Base-by-base conservation (phyloP, 2,329 filamentous ascomycete species). In the Alternaria sp. region DNA sequence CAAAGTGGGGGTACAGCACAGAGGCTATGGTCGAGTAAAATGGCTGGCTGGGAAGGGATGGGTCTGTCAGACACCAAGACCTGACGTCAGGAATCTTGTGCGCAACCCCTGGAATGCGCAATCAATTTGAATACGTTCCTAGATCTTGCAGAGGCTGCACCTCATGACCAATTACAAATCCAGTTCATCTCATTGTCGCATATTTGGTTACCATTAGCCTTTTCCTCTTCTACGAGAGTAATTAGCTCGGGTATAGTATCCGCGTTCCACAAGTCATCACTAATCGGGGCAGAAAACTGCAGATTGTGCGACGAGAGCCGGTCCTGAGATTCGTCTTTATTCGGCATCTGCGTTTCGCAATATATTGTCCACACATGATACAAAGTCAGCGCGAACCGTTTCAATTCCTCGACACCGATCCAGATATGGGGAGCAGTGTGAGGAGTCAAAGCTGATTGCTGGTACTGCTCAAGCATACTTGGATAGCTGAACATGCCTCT, bases 81-180 rank as follows among this genome's bases (percentile, higher is more conserved):
- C 11, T 57, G 3, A 34, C 26, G 5, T 55, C 42, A 14, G 69
- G 57, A 11, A 69, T 67, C 12, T 48, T 52, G 20, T 62, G 42
- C n/a, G 46, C 39, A 12, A 61, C 51, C 3, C 39, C 18, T 48
- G 51, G 28, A 6, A 57, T 56, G 4, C 53, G 59, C 7, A 61
- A 26, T 16, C 52, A 52, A 7, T 59, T 62, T 11, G 62, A 47
- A 16, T 60, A 54, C 7, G 54, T 52, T 22, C 39, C 57, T 5
- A 51, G 28, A 38, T 38, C 1, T 16, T 7, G 16, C 14, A n/a
- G 34, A 38, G 16, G 34, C 1, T 8, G 16, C 34, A 38, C 16
- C 34, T n/a, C 16, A 38, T 41, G 18, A n/a, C 38, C 38, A 41
- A 3, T 41, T 41, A 22, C 38, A 41, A 20, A 22, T 22, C 38